These are phyloP conservation scores for Suillus clintonianus DNA, from an alignment of 768 basidiomycete species.

Conservation along the genomic window DNA sequence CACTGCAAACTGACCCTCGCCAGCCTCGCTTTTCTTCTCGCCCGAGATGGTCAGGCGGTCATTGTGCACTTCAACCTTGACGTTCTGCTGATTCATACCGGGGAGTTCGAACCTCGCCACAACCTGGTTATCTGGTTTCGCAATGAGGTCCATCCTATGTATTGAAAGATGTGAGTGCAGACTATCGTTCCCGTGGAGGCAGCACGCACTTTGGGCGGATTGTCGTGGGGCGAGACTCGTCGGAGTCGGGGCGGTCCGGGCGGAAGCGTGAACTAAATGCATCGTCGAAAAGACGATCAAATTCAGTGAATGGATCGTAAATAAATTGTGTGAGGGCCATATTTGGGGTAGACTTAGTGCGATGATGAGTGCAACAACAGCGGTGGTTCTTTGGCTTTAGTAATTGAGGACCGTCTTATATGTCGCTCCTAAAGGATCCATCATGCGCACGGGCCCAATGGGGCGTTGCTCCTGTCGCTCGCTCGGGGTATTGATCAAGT, in stretches of 20 bases:
- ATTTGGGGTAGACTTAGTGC: background rate
- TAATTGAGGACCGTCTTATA: background rate
- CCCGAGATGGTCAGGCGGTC: conserved; percentile 50
- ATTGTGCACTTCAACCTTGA: conserved; percentile 49
- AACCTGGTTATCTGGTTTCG: conserved; percentile 43
- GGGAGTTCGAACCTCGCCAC: conserved; percentile 59
- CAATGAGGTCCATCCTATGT: conserved; percentile 48
- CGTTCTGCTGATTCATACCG: conserved; percentile 50
- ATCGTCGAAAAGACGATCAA: conserved; percentile 48
- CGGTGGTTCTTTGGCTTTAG: background rate
- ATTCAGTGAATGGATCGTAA: conserved; percentile 45
- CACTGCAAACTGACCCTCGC: conserved; percentile 41
- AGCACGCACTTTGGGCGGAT: conserved; percentile 26
- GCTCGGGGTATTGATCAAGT: background rate
- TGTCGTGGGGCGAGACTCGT: background rate
- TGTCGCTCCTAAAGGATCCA: background rate
- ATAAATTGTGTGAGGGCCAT: conserved; percentile 33
- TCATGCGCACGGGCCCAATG: too few relatives aligned
- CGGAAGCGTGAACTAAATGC: conserved; percentile 25
- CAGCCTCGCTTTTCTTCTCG: conserved; percentile 35
- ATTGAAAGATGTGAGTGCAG: background rate
- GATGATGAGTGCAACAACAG: background rate
- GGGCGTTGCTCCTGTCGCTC: background rate
- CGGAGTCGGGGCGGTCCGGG: conserved; percentile 1
- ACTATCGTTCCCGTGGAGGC: too few relatives aligned